phyloP scores from a whole-genome alignment of 805 yeast species.

The Lachancea lanzarotensis region DNA sequence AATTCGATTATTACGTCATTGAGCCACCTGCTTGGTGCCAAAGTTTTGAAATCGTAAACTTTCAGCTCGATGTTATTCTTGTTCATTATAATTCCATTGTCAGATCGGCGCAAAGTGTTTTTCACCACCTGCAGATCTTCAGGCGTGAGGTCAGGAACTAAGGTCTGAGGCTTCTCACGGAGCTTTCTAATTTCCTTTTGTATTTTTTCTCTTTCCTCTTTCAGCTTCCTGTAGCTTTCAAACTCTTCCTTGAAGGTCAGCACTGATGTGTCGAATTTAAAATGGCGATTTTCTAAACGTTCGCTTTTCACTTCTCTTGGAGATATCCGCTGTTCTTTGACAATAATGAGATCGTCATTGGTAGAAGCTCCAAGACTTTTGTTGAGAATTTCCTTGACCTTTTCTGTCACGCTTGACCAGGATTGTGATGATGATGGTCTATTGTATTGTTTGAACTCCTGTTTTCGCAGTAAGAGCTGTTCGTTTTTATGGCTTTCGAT shows the following conservation, averaged over 20 bases:
- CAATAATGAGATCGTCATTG: conserved; percentile 21
- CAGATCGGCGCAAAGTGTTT: conserved; percentile 26
- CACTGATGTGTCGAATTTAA: conserved; percentile 26
- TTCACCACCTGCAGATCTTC: conserved; percentile 23
- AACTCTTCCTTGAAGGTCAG: conserved; percentile 33
- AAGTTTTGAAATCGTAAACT: conserved; percentile 62
- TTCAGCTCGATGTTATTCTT: conserved; percentile 50
- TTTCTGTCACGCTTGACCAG: conserved; percentile 25
- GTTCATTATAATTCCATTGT: conserved; percentile 24
- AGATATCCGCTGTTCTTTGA: conserved; percentile 26
- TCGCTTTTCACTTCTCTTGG: conserved; percentile 13
- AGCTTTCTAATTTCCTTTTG: conserved; percentile 29
- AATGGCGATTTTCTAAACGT: conserved; percentile 7
- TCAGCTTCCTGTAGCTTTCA: conserved; percentile 39
- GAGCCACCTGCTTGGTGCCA: conserved; percentile 71
- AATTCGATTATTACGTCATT: conserved; percentile 88
- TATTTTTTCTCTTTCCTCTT: conserved; percentile 38
- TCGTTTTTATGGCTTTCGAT: conserved; percentile 22
- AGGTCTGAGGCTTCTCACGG: conserved; percentile 13
- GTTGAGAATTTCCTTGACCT: conserved; percentile 19
- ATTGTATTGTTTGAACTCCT: conserved; percentile 13
- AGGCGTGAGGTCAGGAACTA: conserved; percentile 25
- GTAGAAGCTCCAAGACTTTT: conserved; percentile 9
- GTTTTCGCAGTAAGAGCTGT: conserved; percentile 20
- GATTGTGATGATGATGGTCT: conserved; percentile 15